Base-by-base conservation (phyloP, 2,329 filamentous ascomycete genomes). In the Penicillium sp. region DNA sequence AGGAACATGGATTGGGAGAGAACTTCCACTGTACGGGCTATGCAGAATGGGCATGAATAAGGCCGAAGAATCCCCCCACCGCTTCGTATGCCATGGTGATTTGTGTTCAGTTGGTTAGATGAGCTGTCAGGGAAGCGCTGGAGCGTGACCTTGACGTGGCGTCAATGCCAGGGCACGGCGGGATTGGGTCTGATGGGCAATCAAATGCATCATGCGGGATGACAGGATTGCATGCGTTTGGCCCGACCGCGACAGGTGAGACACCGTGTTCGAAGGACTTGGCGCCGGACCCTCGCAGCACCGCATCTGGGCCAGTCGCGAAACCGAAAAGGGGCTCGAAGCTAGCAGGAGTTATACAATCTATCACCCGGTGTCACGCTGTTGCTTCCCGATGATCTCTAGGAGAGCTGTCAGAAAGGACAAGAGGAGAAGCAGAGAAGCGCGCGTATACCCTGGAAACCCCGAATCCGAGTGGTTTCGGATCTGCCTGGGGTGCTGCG, bases 171-270 rank as follows among this genome's bases (percentile, higher is more conserved):
- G 59, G 57, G 58, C 59, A 53, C 49, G 51, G 52, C 43, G 51
- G 33, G 57, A 58, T 58, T 64, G 62, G 60, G 52, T 55, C 42
- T 56, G 54, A 60, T 53, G 51, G 60, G 56, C 62, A 63, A 65
- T 63, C 64, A 63, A 56, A 63, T 63, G 60, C 57, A 59, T 55
- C 42, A 61, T 59, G 57, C 64, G 65, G 64, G 62, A 67, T 60
- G 55, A 56, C 62, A 62, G 65, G 65, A 67, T 63, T 60, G 60
- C 62, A 59, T 65, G 58, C 62, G 65, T 67, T 65, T 67, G 65
- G 65, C 53, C 58, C 59, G 44, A 57, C 55, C 46, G 58, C 56
- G 49, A 60, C 54, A 59, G 49, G 57, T 65, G 62, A 65, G 62
- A 65, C 62, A 63, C 56, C 53, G 56, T 58, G 54, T 62, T 60